Base-by-base conservation (phyloP, 2,329 filamentous ascomycete species). In the Tolypocladium inflatum region DNA sequence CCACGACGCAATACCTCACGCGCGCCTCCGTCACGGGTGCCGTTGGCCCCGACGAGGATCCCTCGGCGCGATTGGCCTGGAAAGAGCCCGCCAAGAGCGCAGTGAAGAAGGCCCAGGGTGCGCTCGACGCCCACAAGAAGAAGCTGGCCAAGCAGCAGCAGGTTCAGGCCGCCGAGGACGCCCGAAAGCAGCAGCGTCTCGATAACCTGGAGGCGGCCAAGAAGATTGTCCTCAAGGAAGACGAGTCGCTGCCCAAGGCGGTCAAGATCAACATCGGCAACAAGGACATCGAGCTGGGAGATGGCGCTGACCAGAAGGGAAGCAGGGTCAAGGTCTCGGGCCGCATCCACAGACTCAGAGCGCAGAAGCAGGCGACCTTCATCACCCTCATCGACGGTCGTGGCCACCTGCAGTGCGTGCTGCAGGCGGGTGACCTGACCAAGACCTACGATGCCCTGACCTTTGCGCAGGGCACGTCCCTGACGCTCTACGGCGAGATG, bases 371-470 rank as follows among this genome's bases (percentile, higher is more conserved):
- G 68, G 83, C 90, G 63, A 86, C 91, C 58, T 97, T 96, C 74
- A 80, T 96, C 69, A 93, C 88, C n/a, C 78, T 96, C 62, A 81
- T 86, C 62, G 90, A 95, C 70, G 92, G 92, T 59, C 90, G 92
- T 68, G 70, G 69, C 50, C 62, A 63, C 42, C 63, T 67, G 62
- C 66, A 67, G 59, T 63, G 64, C 41, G 63, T 64, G 61, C 78
- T 97, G 64, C 74, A 45, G 53, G 58, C 80, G 3, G 91, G 91
- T 58, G 81, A 91, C 62, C 81, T 97, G 66, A 88, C 90, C 64
- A 91, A 91, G 79, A 93, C 90, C n/a, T 95, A 95, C 77, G 91
- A 96, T 69, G 89, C 90, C 61, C 78, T 96, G 65, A 91, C 88
- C 30, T 83, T 97, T 65, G 90, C 90, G 38, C 86, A 88, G 62